phyloP scores from a whole-genome alignment of 2,329 filamentous ascomycete genomes.

The Claviceps digitariae region DNA sequence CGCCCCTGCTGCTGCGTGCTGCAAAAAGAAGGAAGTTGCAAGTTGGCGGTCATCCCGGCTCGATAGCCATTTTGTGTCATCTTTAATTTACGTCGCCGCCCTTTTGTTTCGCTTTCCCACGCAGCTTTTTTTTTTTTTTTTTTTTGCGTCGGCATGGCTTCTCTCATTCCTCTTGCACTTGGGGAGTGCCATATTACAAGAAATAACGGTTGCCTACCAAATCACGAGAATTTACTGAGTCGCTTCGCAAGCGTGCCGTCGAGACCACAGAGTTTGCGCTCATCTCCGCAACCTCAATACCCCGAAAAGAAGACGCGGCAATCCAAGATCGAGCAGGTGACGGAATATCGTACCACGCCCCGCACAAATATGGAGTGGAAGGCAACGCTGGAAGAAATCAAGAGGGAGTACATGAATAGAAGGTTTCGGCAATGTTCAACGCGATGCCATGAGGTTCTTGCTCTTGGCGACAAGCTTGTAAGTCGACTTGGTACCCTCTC shows the following conservation, averaged over 20 bases:
- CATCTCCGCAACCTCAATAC: not conserved
- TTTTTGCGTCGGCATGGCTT: conserved; percentile 12
- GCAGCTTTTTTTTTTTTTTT: not conserved
- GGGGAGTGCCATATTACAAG: conserved; percentile 5
- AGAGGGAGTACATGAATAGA: conserved; percentile 36
- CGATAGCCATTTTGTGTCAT: not conserved
- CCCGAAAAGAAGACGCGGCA: not conserved
- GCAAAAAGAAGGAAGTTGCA: not conserved
- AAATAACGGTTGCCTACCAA: conserved; percentile 1
- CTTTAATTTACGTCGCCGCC: not conserved
- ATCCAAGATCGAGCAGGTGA: not conserved
- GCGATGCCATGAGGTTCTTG: conserved; percentile 39
- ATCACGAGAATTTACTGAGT: not conserved
- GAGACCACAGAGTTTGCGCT: not conserved
- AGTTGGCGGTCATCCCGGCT: not conserved
- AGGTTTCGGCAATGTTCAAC: conserved; percentile 40
- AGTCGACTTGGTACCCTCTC: conserved; percentile 10
- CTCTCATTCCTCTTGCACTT: conserved; percentile 20
- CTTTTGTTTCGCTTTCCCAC: not conserved
- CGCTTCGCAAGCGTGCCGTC: conserved; percentile 2
- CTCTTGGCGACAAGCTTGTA: conserved; percentile 31
- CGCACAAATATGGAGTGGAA: conserved; percentile 37
- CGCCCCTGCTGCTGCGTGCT: not conserved
- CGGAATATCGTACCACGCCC: conserved; percentile 12
- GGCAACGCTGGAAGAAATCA: conserved; percentile 36